Base-by-base conservation (phyloP, 495 filamentous ascomycete species). In the Xylaria bambusicola region DNA sequence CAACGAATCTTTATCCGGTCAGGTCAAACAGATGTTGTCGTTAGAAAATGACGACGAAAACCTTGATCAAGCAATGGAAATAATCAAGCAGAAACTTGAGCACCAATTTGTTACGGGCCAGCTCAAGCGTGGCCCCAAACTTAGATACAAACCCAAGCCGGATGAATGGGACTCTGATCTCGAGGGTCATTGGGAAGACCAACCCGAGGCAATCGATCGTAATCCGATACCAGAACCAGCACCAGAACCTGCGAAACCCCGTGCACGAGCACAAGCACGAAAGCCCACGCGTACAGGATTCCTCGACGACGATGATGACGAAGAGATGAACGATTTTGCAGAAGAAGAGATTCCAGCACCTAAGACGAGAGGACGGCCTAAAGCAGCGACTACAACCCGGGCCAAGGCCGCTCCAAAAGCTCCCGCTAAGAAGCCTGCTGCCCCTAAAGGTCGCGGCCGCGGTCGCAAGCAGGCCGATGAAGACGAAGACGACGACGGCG, bases 151-250 rank as follows among this genome's bases (percentile, higher is more conserved):
- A 59, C 76, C 86, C 51, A 96, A 92, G 72, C 94, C 94, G 3
- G 87, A 88, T 24, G 75, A 73, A 8, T 99, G 93, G 93, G 90
- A 97, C 68, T 86, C 82, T 3, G 93, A 98, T 60, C 70, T 90
- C 35, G 87, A 97, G 36, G 36, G 36, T 35, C 71, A 78, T 29
- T 98, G 94, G 94, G 85, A 84, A 42, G 88, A 94, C 57, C 84
- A 92, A 55, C 85, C 88, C 0, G 85, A 84, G 0, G 90, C 90
- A 10, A 73, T 88, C 47, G 82, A 82, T 10, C 69, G 75, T 51
- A 68, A 73, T 62, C 71, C 68, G 33, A 72, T 75, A 53, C 74
- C 18, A 73, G 77, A 59, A 75, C 71, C 31, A 77, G 82, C 46
- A 73, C 71, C 60, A 71, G 77, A 55, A 50, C 65, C 56, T 47